These are phyloP conservation scores for Vigna angularis DNA, from an alignment of 306 rosid species.

Conservation along the genomic window DNA sequence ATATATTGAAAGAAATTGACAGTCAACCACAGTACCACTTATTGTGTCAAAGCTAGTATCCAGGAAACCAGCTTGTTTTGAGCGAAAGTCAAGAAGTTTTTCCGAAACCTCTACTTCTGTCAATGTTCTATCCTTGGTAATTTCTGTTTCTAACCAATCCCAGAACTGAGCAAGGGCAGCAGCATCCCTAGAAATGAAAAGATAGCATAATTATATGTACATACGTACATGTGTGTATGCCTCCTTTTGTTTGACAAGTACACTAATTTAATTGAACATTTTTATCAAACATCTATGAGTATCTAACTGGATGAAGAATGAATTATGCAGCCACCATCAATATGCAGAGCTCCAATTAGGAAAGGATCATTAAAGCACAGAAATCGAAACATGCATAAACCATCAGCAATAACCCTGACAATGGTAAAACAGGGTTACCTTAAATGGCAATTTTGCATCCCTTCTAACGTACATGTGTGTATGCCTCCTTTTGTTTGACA, in stretches of 20 bases:
- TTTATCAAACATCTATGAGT: conserved; percentile 27
- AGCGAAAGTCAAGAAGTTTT: conserved; percentile 90
- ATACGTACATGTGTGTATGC: neutral
- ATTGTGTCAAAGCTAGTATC: conserved; percentile 97
- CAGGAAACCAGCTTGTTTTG: conserved; percentile 85
- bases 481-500: conserved; percentile 5
- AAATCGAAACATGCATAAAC: conserved; percentile 43
- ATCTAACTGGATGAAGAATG: conserved; percentile 22
- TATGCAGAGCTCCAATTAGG: conserved; percentile 3
- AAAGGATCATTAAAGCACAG: conserved; percentile 30
- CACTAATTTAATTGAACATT: conserved; percentile 13
- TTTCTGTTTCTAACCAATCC: conserved; percentile 92
- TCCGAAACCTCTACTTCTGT: conserved; percentile 88
- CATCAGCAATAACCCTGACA: conserved; percentile 15
- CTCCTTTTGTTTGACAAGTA: conserved; percentile 3
- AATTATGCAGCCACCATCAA: conserved; percentile 5
- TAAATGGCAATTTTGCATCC: conserved; percentile 78
- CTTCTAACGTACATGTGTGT: neutral
- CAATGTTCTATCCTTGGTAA: conserved; percentile 56
- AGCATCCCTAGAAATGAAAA: conserved; percentile 79
- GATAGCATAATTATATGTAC: conserved; percentile 40
- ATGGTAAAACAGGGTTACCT: conserved; percentile 56
- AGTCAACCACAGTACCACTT: conserved; percentile 80
- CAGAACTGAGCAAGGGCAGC: conserved; percentile 93
- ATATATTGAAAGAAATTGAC: conserved; percentile 17